Evolutionary conservation across 73 alveolate genomes (phyloP).

Genomic region (Paramecium primaurelia): DNA sequence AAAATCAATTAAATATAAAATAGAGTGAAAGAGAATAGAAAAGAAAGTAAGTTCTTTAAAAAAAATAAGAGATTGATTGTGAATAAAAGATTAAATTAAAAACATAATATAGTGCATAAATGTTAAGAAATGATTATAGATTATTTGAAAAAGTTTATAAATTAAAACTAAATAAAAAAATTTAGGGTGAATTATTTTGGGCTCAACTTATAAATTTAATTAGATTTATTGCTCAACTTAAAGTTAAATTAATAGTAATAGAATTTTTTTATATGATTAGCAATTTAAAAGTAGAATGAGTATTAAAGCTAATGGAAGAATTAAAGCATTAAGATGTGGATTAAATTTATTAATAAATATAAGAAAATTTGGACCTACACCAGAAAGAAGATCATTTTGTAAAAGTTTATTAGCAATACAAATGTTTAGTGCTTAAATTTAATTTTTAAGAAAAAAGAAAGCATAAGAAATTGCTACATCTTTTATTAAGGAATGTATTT

Average conservation of each 20-base stretch:
- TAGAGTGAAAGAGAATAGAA: background rate
- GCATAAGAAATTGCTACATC: background rate
- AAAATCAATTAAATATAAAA: background rate
- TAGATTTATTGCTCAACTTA: background rate
- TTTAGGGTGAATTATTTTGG: background rate
- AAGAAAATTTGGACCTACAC: background rate
- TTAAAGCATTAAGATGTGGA: background rate
- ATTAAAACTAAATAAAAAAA: background rate
- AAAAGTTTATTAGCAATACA: background rate
- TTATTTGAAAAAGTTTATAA: background rate
- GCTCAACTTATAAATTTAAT: background rate
- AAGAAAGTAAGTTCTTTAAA: background rate
- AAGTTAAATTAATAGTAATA: background rate
- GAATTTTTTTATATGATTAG: background rate
- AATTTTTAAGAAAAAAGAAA: background rate
- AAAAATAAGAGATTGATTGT: background rate
- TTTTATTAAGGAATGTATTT: background rate
- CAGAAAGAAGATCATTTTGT: constrained; percentile 7
- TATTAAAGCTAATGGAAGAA: background rate
- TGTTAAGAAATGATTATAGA: background rate
- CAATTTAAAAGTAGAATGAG: background rate
- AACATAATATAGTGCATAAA: background rate
- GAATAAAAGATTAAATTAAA: background rate
- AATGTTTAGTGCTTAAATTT: background rate
- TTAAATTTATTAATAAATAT: background rate